These are phyloP conservation scores for Pholiota microspora DNA, from an alignment of 768 basidiomycete genomes.

Conservation along the genomic window DNA sequence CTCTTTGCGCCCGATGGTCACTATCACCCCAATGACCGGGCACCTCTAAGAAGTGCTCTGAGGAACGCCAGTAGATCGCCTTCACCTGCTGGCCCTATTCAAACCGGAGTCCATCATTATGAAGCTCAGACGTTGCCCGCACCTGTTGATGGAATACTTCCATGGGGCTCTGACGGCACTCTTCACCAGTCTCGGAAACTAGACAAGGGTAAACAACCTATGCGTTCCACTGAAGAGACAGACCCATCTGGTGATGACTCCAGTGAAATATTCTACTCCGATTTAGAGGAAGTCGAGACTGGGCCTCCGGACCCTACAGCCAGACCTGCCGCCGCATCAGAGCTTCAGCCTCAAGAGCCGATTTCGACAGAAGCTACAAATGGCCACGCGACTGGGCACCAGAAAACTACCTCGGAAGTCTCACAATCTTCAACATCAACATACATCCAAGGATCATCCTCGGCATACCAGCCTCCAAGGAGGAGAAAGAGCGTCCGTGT, in stretches of 20 bases:
- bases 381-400: conserved; percentile 15
- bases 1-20: too few relatives aligned
- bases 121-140: neutral
- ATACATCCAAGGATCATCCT: neutral
- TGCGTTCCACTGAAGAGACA: neutral
- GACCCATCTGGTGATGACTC: conserved; percentile 3
- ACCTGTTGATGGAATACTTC: conserved; percentile 9
- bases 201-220: conserved; percentile 19
- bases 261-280: conserved; percentile 44
- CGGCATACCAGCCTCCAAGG: conserved; percentile 20
- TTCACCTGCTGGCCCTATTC: conserved; percentile 34
- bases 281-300: conserved; percentile 26
- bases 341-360: too few relatives aligned
- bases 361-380: conserved; percentile 1
- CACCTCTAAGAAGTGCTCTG: conserved; percentile 63
- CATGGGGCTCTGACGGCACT: conserved; percentile 9
- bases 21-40: too few relatives aligned
- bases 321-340: neutral
- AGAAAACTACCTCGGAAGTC: conserved; percentile 9
- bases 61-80: conserved; percentile 50
- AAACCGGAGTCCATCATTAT: neutral
- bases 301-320: neutral
- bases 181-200: conserved; percentile 8
- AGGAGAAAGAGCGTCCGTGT: conserved; percentile 76
- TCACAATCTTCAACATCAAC: conserved; percentile 16